phyloP scores from a whole-genome alignment of 129 eudicot genomes.

The Smallanthus sonchifolius region DNA sequence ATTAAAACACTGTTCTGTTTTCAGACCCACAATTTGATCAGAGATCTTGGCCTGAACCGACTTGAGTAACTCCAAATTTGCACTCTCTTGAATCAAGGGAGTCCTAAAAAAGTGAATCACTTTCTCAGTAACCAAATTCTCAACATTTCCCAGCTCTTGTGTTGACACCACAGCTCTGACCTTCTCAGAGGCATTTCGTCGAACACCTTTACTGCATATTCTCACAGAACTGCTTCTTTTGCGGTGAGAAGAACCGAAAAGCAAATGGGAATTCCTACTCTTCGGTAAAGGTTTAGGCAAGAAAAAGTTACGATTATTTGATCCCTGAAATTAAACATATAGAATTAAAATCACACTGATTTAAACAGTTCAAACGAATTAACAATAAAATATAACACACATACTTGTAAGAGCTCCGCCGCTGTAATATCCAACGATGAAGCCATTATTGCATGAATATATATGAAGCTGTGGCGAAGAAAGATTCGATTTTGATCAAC shows the following conservation, averaged over 20 bases:
- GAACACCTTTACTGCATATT: constrained; percentile 25
- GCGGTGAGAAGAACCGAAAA: constrained; percentile 23
- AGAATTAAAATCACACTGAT: neutral
- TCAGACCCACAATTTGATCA: constrained; percentile 56
- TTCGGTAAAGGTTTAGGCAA: constrained; percentile 51
- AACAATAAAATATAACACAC: neutral
- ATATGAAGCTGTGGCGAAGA: neutral
- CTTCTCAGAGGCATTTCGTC: constrained; percentile 27
- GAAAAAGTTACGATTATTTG: constrained; percentile 37
- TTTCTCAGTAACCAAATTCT: constrained; percentile 28
- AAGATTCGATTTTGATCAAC: constrained; percentile 1
- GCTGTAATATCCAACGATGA: constrained; percentile 43
- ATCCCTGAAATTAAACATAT: constrained; percentile 37
- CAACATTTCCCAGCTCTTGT: constrained; percentile 29
- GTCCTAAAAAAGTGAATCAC: constrained; percentile 74
- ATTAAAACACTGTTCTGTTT: constrained; percentile 83
- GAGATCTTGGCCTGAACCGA: constrained; percentile 66
- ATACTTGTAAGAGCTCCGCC: constrained; percentile 53
- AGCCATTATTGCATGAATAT: constrained; percentile 31
- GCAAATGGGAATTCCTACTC: constrained; percentile 28
- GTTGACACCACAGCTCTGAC: constrained; percentile 61
- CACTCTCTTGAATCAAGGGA: constrained; percentile 79
- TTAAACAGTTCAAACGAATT: neutral
- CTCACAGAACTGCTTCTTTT: constrained; percentile 14
- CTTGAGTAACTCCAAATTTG: constrained; percentile 58